phyloP scores from a whole-genome alignment of 2,329 filamentous ascomycete genomes.

The Stylonectria norvegica region DNA sequence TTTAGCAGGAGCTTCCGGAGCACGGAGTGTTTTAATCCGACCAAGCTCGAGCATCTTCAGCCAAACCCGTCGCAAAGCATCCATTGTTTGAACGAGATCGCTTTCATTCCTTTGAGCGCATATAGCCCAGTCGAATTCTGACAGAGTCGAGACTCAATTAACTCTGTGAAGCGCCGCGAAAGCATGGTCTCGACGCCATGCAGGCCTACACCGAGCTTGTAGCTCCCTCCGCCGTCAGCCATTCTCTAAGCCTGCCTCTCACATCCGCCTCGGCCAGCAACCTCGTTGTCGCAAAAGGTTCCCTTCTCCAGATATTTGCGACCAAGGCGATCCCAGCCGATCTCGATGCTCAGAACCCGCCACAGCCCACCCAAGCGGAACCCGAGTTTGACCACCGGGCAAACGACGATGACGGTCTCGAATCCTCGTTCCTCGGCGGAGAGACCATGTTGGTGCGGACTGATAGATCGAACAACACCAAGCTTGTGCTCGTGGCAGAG shows the following conservation, averaged over 20 bases:
- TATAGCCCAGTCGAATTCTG: conserved; percentile 3
- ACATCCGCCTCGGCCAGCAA: conserved; percentile 73
- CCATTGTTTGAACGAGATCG: too few relatives aligned
- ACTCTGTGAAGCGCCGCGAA: conserved; percentile 14
- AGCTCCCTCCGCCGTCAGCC: conserved; percentile 89
- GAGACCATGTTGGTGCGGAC: conserved; percentile 60
- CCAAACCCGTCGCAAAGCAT: too few relatives aligned
- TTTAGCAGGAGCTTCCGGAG: conserved; percentile 1
- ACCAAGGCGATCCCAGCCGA: conserved; percentile 66
- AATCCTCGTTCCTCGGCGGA: conserved; percentile 62
- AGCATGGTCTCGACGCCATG: conserved; percentile 56
- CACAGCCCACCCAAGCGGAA: conserved; percentile 38
- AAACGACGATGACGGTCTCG: conserved; percentile 61
- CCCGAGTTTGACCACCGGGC: conserved; percentile 50
- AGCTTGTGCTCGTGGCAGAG: conserved; percentile 81
- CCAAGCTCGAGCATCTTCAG: conserved; percentile 15
- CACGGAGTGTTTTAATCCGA: conserved; percentile 15
- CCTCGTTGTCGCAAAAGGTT: conserved; percentile 87
- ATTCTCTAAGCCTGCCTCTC: conserved; percentile 78
- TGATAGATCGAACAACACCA: conserved; percentile 65
- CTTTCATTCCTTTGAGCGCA: too few relatives aligned
- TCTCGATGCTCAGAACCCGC: conserved; percentile 45
- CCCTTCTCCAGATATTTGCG: conserved; percentile 86
- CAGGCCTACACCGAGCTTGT: conserved; percentile 97
- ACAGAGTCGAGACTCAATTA: conserved; percentile 14